phyloP scores from a whole-genome alignment of 352 stramenopile species.

The Peronosclerospora sorghi region DNA sequence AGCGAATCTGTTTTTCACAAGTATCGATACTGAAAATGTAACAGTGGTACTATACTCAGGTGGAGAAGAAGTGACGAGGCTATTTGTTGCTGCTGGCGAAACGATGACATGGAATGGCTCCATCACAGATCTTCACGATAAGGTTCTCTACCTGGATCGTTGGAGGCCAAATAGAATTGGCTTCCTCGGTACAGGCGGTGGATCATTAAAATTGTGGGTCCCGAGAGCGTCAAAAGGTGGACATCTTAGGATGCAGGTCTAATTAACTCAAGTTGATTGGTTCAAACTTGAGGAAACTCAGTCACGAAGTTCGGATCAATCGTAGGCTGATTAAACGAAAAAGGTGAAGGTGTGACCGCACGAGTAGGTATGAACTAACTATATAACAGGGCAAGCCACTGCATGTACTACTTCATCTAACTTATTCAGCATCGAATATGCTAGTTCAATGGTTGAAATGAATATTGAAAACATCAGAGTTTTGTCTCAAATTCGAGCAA shows the following conservation, averaged over 20 bases:
- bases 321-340: no score
- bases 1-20: constrained; percentile 16
- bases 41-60: constrained; percentile 19
- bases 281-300: no score
- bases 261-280: no score
- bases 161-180: constrained; percentile 13
- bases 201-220: constrained; percentile 16
- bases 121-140: constrained; percentile 14
- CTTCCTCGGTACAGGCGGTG: constrained; percentile 10
- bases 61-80: constrained; percentile 11
- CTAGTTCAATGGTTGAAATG: no score
- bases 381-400: no score
- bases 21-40: constrained; percentile 12
- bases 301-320: no score
- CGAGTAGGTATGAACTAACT: no score
- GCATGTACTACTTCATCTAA: no score
- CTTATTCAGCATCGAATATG: no score
- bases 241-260: not conserved
- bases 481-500: no score
- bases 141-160: constrained; percentile 22
- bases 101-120: constrained; percentile 15
- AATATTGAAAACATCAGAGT: no score
- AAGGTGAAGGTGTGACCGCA: no score
- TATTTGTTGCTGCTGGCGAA: constrained; percentile 9
- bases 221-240: constrained; percentile 18